Evolutionary conservation across 2,329 filamentous ascomycete species (phyloP).

Genomic region (Aspergillus felis): DNA sequence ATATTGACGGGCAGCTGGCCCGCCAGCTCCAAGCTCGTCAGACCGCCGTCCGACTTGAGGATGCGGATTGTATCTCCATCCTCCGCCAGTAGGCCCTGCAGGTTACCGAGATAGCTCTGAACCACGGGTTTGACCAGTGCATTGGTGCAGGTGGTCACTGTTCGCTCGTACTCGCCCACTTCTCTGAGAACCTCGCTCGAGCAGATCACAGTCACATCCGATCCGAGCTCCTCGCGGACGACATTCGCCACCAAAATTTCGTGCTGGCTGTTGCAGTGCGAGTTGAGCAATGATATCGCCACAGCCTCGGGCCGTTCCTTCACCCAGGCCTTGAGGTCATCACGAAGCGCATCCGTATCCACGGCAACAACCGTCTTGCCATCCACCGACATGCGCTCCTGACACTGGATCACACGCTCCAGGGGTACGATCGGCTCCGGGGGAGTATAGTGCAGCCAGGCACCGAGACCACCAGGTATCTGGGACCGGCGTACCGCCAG

Average conservation of each 20-base stretch:
- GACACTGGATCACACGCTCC: constrained; percentile 46
- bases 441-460: constrained; percentile 48
- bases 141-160: constrained; percentile 47
- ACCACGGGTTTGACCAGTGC: constrained; percentile 48
- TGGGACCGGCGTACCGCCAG: constrained; percentile 46
- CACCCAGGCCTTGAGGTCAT: constrained; percentile 37
- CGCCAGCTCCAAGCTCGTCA: constrained; percentile 45
- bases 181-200: constrained; percentile 47
- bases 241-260: constrained; percentile 39
- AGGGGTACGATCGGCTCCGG: constrained; percentile 48
- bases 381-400: constrained; percentile 43
- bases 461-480: constrained; percentile 49
- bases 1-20: constrained; percentile 48
- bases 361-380: constrained; percentile 40
- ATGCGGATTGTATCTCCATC: constrained; percentile 47
- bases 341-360: constrained; percentile 37
- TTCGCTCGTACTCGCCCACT: constrained; percentile 49
- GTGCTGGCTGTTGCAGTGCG: constrained; percentile 43
- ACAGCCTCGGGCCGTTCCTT: constrained; percentile 44
- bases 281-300: constrained; percentile 46
- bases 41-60: constrained; percentile 48
- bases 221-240: constrained; percentile 42
- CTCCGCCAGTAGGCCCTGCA: constrained; percentile 36
- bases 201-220: constrained; percentile 42
- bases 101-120: constrained; percentile 42